Evolutionary conservation across 495 filamentous ascomycete genomes (phyloP), one percentile per base, ranked within the genome.

Genomic region (Xylaria castorea): DNA sequence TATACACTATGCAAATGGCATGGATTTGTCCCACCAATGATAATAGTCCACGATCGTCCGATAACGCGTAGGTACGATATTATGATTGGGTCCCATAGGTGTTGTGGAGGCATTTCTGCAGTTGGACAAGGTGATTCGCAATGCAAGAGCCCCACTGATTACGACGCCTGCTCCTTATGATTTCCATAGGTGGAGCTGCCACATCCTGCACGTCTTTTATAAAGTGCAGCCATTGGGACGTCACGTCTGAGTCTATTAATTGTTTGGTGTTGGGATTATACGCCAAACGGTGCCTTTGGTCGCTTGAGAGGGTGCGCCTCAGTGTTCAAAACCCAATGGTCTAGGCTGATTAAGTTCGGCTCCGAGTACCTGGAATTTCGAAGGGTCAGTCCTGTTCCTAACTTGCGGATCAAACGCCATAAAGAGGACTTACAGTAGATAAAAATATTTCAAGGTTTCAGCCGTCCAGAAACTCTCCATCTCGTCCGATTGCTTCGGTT

Each of bases 391-490:
- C 72, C 64, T 30, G 66, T 63, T 12, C 70, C 6, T 60, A 32
- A 16, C 25, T 14, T 11, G n/a, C 32, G 22, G 12, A 44, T 51
- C 18, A 12, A 62, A 5, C 8, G 5, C 36, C 4, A 2, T 61
- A 25, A 25, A 16, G 62, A 32, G 14, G 30, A 67, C 91, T 80
- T 94, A 99, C 71, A 97, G 86, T 72, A 98, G 79, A 75, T 96
- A 98, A 72, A 97, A 97, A 79, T 98, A 98, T 78, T 98, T 99
- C 72, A 97, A 82, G 22, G 94, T 96, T 81, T 97, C 94, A 7
- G 93, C 91, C 67, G 88, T 79, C 86, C 89, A 92, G 75, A 91
- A 92, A 77, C 86, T 89, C 78, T 90, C 88, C 87, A 89, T 89
- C 77, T 82, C 83, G 71, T 89, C 84, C 66, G 82, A 75, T 67